Evolutionary conservation across 108 stramenopile genomes (phyloP).

Genomic region (Chaetoceros muelleri): DNA sequence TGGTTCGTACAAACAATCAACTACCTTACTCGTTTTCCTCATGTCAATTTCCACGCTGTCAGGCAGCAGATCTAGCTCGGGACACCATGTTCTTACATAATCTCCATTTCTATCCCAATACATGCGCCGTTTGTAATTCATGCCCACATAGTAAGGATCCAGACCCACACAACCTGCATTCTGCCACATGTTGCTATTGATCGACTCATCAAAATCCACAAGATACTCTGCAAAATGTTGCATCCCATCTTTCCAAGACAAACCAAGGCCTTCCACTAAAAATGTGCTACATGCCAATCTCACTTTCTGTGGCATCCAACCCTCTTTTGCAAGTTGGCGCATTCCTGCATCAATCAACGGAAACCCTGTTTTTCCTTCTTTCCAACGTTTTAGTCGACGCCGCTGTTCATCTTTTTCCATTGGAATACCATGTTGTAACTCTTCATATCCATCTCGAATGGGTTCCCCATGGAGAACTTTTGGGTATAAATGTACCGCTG

Average conservation of each 20-base stretch:
- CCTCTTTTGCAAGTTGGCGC: conserved; percentile 25
- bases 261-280: conserved; percentile 29
- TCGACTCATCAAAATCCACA: conserved; percentile 31
- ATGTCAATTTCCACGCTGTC: neutral
- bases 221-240: conserved; percentile 28
- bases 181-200: conserved; percentile 46
- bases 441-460: conserved; percentile 11
- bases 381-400: conserved; percentile 16
- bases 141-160: conserved; percentile 33
- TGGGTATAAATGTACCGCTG: neutral
- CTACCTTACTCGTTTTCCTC: neutral
- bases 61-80: conserved; percentile 1
- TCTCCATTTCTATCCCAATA: conserved; percentile 4
- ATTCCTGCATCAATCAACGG: conserved; percentile 37
- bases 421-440: neutral
- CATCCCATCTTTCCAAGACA: conserved; percentile 26
- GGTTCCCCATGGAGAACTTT: conserved; percentile 11
- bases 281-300: conserved; percentile 22
- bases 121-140: conserved; percentile 2
- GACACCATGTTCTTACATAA: conserved; percentile 6
- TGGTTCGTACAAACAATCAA: conserved; percentile 11
- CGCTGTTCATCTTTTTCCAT: neutral
- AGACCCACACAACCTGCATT: conserved; percentile 33
- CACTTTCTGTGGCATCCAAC: conserved; percentile 34
- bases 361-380: conserved; percentile 26